Conservation (phyloP, 352 stramenopile genomes). For the Globisporangium solare region DNA sequence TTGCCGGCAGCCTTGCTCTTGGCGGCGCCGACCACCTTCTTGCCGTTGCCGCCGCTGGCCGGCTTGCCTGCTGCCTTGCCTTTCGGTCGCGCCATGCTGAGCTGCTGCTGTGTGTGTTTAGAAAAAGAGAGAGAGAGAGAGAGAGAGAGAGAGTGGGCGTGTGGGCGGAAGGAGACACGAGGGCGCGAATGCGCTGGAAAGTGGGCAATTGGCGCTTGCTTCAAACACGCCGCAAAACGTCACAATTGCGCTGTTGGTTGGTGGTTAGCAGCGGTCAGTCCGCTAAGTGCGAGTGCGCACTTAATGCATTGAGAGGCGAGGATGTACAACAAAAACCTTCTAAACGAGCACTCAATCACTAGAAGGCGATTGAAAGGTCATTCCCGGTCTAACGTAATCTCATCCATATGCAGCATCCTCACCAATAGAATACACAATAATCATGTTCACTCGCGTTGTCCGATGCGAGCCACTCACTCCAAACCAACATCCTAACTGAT, state of each 20-base stretch:
- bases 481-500: too few species aligned
- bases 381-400: too few species aligned
- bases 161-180: not conserved
- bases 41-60: constrained; percentile 10
- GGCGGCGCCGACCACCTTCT: constrained; percentile 15
- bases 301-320: not conserved
- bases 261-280: constrained; percentile 8
- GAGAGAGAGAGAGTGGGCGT: not conserved
- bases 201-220: constrained; percentile 5
- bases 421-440: too few species aligned
- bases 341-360: too few species aligned
- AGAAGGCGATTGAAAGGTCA: too few species aligned
- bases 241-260: constrained; percentile 7
- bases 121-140: too few species aligned
- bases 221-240: constrained; percentile 7
- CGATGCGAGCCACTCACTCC: too few species aligned
- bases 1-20: constrained; percentile 11
- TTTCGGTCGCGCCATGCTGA: constrained; percentile 22
- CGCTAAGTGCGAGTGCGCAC: constrained; percentile 2
- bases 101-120: too few species aligned
- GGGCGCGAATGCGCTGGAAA: constrained; percentile 1
- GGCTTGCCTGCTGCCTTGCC: constrained; percentile 12
- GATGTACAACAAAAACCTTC: too few species aligned
- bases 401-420: too few species aligned
- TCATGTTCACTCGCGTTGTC: too few species aligned